A percentile compares a stretch with the other conserved stretches of the same genome.
phyloP scores from a whole-genome alignment of 2,329 filamentous ascomycete species.

The Didymella sp. region DNA sequence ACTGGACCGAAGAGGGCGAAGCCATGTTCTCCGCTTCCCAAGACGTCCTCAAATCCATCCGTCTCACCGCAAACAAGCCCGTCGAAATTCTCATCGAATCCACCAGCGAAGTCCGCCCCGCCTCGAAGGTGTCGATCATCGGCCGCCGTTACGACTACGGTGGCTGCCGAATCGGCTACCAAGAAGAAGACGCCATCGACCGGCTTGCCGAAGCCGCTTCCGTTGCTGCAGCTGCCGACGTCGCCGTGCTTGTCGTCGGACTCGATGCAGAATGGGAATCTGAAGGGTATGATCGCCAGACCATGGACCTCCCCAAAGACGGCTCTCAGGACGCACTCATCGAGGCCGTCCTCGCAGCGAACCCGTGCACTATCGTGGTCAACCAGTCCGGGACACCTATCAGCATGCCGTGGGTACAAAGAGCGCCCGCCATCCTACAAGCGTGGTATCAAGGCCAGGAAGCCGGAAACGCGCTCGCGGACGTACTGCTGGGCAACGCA shows the following conservation, averaged over 20 bases:
- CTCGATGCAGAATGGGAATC: constrained; percentile 81
- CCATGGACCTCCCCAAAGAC: constrained; percentile 64
- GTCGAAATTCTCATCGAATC: constrained; percentile 70
- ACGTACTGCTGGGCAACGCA: constrained; percentile 74
- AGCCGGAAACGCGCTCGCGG: constrained; percentile 79
- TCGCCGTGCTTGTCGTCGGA: constrained; percentile 79
- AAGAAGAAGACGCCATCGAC: constrained; percentile 69
- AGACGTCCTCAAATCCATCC: constrained; percentile 67
- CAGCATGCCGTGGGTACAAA: constrained; percentile 72
- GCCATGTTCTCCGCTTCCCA: constrained; percentile 74
- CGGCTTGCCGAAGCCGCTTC: constrained; percentile 64
- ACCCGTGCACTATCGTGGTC: constrained; percentile 73
- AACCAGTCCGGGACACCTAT: constrained; percentile 79
- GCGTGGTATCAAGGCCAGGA: constrained; percentile 90
- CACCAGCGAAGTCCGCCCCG: constrained; percentile 69
- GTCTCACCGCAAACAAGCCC: constrained; percentile 65
- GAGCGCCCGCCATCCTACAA: constrained; percentile 71
- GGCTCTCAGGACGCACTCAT: constrained; percentile 70
- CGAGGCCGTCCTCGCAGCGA: constrained; percentile 66
- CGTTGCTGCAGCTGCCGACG: constrained; percentile 72
- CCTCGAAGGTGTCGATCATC: constrained; percentile 64
- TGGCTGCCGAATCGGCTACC: constrained; percentile 74
- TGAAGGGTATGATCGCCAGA: constrained; percentile 70
- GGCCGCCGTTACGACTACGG: constrained; percentile 71
- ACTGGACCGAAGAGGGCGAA: constrained; percentile 73